These are phyloP conservation scores for Boletus nobilissimus DNA, from an alignment of 1,284 basidiomycete genomes.

Conservation along the genomic window DNA sequence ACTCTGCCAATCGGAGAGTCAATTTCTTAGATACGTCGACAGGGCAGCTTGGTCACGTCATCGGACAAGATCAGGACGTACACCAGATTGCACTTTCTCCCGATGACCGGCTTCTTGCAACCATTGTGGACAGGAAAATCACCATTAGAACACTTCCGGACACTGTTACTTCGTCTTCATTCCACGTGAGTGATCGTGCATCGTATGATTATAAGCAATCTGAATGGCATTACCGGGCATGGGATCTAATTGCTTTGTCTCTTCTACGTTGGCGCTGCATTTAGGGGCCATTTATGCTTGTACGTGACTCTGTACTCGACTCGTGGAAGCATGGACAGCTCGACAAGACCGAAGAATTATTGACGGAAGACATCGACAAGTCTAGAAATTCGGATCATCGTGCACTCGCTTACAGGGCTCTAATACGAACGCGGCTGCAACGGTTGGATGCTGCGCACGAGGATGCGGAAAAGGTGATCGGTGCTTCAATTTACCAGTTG, in stretches of 20 bases:
- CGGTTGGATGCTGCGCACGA: neutral
- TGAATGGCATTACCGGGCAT: too few species aligned
- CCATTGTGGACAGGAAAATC: too few species aligned
- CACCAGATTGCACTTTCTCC: too few species aligned
- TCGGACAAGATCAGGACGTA: too few species aligned
- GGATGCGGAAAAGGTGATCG: neutral
- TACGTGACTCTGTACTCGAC: neutral
- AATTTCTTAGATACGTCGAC: too few species aligned
- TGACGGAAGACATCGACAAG: neutral
- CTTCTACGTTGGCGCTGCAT: neutral
- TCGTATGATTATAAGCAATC: too few species aligned
- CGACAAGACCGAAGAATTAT: neutral
- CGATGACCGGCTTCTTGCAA: too few species aligned
- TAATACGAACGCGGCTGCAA: neutral
- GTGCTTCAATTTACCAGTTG: neutral
- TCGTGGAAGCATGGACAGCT: neutral
- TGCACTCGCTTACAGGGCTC: neutral
- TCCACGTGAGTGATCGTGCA: too few species aligned
- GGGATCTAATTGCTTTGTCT: neutral
- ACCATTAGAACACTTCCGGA: too few species aligned
- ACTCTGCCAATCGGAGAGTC: neutral
- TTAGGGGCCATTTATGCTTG: neutral
- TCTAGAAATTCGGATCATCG: neutral
- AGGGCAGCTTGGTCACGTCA: too few species aligned
- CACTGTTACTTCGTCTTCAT: too few species aligned